Evolutionary conservation across 2,329 filamentous ascomycete species (phyloP), one percentile per base, ranked within the genome.

Genomic region (Trichoderma citrinoviride): DNA sequence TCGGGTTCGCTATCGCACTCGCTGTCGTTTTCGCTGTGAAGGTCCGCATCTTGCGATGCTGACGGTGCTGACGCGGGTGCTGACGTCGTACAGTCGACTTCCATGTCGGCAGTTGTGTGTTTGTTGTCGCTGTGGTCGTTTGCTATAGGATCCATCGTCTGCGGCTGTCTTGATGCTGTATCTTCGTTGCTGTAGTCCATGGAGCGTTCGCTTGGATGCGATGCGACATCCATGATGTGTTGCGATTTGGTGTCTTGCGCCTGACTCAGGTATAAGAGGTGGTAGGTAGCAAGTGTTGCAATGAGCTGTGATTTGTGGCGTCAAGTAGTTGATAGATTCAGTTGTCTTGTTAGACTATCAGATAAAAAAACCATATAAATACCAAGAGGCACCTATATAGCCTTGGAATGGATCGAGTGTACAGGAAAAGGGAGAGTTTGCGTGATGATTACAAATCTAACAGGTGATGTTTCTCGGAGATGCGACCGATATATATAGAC

Each of bases 371-470:
- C 12, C 37, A 40, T 47, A 47, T 19, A 46, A 37, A 58, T 37
- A 58, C 55, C 29, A 12, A 2, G 43, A 14, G 53, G 37, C 23
- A 15, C 10, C 37, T 61, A 53, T 62, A 54, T 53, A 54, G 44
- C 23, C 19, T 41, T 44, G 5, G n/a, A 5, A n/a, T 46, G 29
- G 41, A 21, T 53, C 15, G 33, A 33, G 46, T 40, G 27, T 37
- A 43, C n/a, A n/a, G n/a, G n/a, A 21, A 23, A 53, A 21, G 49
- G 37, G 29, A 60, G 29, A 49, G 21, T n/a, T 33, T 57, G 56
- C 14, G 5, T 55, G 52, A 25, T 62, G 58, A 53, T 62, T 49
- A 62, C 58, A 62, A 62, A 62, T 62, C 37, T 62, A 62, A 62
- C 58, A 54, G 49, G 49, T 54, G 58, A 62, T 53, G 49, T 27